Evolutionary conservation across 2,329 filamentous ascomycete genomes (phyloP).

Genomic region (Tolypocladium album): DNA sequence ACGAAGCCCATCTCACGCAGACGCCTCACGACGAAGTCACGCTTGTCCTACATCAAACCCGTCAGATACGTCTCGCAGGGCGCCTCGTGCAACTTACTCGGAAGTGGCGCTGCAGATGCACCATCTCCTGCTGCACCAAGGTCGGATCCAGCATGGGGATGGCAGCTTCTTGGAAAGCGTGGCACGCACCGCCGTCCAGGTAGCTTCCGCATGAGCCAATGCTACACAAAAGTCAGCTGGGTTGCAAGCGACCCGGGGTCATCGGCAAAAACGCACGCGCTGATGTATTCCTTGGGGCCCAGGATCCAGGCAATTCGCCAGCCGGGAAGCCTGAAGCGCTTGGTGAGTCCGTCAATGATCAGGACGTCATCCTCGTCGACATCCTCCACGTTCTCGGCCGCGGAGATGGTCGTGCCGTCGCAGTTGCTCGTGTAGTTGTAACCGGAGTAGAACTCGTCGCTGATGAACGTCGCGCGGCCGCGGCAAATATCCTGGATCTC

Average conservation of each 20-base stretch:
- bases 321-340: conserved; percentile 89
- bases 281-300: conserved; percentile 92
- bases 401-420: conserved; percentile 79
- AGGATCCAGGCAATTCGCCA: conserved; percentile 97
- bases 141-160: conserved; percentile 84
- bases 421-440: conserved; percentile 95
- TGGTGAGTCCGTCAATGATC: conserved; percentile 91
- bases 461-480: conserved; percentile 81
- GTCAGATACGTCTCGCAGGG: not conserved
- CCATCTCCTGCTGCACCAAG: conserved; percentile 77
- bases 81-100: conserved; percentile 29
- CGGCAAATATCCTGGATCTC: conserved; percentile 91
- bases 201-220: conserved; percentile 90
- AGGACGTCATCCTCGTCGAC: conserved; percentile 86
- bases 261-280: conserved; percentile 44
- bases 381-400: conserved; percentile 81
- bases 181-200: conserved; percentile 88
- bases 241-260: not conserved
- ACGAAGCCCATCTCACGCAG: conserved; percentile 79
- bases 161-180: conserved; percentile 90
- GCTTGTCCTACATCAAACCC: conserved; percentile 52
- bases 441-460: conserved; percentile 93
- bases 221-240: conserved; percentile 16
- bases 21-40: conserved; percentile 77
- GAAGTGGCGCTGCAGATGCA: conserved; percentile 82